A percentile compares a stretch with the other conserved stretches of the same genome.
Evolutionary conservation across 805 yeast species (phyloP).

Genomic region (Lipomyces spencermartinsiae): DNA sequence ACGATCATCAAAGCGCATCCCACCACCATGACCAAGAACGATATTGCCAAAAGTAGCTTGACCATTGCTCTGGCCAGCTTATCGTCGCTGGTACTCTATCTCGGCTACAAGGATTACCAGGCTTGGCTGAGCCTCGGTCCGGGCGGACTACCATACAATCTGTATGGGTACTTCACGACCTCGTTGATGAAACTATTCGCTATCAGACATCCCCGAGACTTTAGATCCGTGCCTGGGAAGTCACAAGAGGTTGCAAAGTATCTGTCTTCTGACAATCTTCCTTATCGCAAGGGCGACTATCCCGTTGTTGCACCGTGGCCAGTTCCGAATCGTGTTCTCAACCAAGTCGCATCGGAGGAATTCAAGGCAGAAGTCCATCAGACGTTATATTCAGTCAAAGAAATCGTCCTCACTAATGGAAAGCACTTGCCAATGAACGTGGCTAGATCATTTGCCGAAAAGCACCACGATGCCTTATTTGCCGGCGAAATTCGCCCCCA

Average conservation of each 20-base stretch:
- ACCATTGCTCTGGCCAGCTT: conserved; percentile 3
- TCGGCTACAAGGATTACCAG: conserved; percentile 1
- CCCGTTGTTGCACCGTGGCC: background rate
- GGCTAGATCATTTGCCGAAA: background rate
- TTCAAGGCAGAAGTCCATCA: background rate
- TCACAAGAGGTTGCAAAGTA: background rate
- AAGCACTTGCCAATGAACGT: background rate
- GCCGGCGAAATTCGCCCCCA: background rate
- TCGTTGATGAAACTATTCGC: background rate
- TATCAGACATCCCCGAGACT: background rate
- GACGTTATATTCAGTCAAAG: background rate
- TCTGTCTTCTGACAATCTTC: background rate
- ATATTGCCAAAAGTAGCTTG: background rate
- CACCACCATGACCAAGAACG: background rate
- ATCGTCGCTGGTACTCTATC: background rate
- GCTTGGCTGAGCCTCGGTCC: background rate
- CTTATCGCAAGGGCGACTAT: background rate
- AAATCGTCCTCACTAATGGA: background rate
- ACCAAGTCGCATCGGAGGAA: background rate
- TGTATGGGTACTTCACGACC: background rate
- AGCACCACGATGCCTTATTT: conserved; percentile 1
- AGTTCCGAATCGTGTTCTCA: background rate
- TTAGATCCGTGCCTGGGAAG: background rate
- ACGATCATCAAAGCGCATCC: background rate
- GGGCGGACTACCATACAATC: background rate